Evolutionary conservation across 129 eudicot species (phyloP).

Genomic region (Cynara cardunculus): DNA sequence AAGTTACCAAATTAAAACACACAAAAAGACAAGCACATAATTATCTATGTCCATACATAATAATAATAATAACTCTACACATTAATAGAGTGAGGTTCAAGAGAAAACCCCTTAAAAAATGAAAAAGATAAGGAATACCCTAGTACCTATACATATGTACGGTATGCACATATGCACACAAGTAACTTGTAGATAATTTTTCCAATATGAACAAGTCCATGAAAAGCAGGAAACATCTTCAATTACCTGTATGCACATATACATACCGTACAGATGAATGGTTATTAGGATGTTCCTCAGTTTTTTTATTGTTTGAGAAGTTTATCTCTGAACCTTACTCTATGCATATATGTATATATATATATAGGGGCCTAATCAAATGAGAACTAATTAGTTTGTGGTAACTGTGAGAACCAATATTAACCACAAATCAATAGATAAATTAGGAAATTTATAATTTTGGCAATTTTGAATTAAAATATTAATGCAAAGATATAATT

Average conservation of each 20-base stretch:
- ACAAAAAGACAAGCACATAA: constrained; percentile 21
- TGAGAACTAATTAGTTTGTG: too few species aligned
- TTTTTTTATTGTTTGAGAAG: not conserved
- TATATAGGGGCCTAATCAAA: too few species aligned
- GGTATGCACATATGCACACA: not conserved
- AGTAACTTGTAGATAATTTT: not conserved
- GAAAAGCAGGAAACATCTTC: not conserved
- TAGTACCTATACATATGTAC: not conserved
- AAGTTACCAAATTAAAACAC: constrained; percentile 20
- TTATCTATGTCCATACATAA: not conserved
- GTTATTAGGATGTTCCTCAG: not conserved
- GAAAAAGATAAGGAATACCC: not conserved
- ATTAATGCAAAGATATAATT: too few species aligned
- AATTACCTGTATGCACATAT: not conserved
- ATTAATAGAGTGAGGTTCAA: not conserved
- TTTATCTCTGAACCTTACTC: not conserved
- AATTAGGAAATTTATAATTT: too few species aligned
- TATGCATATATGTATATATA: too few species aligned
- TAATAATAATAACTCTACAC: not conserved
- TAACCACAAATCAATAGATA: too few species aligned
- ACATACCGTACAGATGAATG: not conserved
- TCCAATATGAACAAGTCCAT: not conserved
- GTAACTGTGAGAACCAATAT: too few species aligned
- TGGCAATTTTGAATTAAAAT: too few species aligned
- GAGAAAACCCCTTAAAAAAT: not conserved